Conservation (phyloP, 2,329 filamentous ascomycete species). For the Paraconiothyrium sp. region DNA sequence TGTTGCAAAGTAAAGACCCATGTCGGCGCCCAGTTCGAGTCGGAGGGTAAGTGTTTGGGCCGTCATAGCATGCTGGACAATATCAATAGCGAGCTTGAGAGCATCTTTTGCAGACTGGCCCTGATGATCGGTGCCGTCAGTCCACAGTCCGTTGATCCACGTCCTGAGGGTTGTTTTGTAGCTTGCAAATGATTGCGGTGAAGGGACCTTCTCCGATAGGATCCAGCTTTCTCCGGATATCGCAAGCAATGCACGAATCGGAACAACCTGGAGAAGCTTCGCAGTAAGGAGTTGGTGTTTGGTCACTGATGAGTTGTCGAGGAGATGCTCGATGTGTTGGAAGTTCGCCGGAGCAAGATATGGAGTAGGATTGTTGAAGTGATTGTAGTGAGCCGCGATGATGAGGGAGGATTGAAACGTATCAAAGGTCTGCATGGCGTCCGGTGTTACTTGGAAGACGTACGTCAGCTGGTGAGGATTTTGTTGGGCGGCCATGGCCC, state of each 20-base stretch:
- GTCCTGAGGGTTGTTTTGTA: constrained; percentile 44
- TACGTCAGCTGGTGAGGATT: constrained; percentile 29
- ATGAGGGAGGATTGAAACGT: constrained; percentile 51
- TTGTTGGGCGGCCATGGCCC: constrained; percentile 35
- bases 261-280: constrained; percentile 50
- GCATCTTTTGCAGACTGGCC: constrained; percentile 34
- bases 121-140: constrained; percentile 18
- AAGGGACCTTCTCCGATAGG: constrained; percentile 53
- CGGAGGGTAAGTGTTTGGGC: constrained; percentile 26
- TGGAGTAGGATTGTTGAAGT: constrained; percentile 28
- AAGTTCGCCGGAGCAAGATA: constrained; percentile 25
- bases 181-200: constrained; percentile 41
- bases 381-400: constrained; percentile 45
- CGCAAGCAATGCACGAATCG: constrained; percentile 54
- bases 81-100: constrained; percentile 36
- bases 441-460: constrained; percentile 36
- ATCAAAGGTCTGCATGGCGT: constrained; percentile 29
- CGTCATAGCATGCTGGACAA: constrained; percentile 37
- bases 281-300: constrained; percentile 46
- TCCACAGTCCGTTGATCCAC: constrained; percentile 50
- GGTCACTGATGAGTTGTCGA: constrained; percentile 34
- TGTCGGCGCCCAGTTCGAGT: constrained; percentile 42
- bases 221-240: constrained; percentile 58
- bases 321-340: constrained; percentile 33
- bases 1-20: constrained; percentile 47